These are phyloP conservation scores for Penicillium sp. DNA, from an alignment of 2,329 filamentous ascomycete genomes.

Conservation along the genomic window DNA sequence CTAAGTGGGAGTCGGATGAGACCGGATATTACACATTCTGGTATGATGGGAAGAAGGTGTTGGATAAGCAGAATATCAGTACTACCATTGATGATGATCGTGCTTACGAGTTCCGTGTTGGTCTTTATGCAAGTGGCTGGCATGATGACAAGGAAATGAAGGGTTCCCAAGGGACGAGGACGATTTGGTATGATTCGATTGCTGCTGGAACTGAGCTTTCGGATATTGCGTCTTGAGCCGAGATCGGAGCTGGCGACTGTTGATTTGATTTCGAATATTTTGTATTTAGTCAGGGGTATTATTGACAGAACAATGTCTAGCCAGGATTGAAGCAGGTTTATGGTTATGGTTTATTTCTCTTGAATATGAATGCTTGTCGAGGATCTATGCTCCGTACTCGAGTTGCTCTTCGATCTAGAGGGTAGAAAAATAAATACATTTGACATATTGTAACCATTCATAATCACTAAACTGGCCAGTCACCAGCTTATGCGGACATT, in stretches of 20 bases:
- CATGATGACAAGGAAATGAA: slow-evolving; percentile 42
- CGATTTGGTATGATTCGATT: slow-evolving; percentile 54
- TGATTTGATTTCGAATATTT: background rate
- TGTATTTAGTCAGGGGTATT: background rate
- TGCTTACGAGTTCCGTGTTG: slow-evolving; percentile 48
- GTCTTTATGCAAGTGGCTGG: slow-evolving; percentile 53
- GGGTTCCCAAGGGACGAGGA: slow-evolving; percentile 44
- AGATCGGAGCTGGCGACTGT: slow-evolving; percentile 26
- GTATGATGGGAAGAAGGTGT: slow-evolving; percentile 48
- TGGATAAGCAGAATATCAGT: slow-evolving; percentile 40
- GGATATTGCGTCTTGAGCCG: slow-evolving; percentile 29
- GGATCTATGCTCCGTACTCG: background rate
- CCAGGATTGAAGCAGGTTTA: background rate
- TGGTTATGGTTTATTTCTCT: background rate
- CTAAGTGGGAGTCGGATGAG: slow-evolving; percentile 45
- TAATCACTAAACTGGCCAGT: background rate
- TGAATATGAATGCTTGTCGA: background rate
- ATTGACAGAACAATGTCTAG: background rate
- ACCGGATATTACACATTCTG: slow-evolving; percentile 50
- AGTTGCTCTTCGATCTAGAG: background rate
- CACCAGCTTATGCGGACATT: background rate
- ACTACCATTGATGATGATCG: slow-evolving; percentile 49
- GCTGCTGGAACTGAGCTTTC: slow-evolving; percentile 43
- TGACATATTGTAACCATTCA: background rate
- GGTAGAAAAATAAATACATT: background rate